phyloP scores from a whole-genome alignment of 2,329 filamentous ascomycete genomes.

The Penicillium sp. region DNA sequence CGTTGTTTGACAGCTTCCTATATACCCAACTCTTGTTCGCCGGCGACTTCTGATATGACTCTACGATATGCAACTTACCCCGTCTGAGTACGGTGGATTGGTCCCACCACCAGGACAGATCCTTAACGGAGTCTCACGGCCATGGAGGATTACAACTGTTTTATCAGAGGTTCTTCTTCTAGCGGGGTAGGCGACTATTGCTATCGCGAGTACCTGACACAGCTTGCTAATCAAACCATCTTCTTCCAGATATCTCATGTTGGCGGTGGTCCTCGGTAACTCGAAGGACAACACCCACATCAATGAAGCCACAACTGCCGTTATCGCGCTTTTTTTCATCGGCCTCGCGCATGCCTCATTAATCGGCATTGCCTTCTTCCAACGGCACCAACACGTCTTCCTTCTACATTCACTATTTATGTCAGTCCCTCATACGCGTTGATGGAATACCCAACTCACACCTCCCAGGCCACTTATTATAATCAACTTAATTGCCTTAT shows the following conservation, averaged over 20 bases:
- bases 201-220: not conserved
- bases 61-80: not conserved
- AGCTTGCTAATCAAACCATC: not conserved
- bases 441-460: constrained; percentile 17
- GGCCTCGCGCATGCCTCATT: constrained; percentile 27
- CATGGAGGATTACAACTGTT: not conserved
- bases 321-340: constrained; percentile 29
- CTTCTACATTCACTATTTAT: constrained; percentile 33
- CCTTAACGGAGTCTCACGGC: not conserved
- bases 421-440: constrained; percentile 22
- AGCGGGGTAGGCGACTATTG: not conserved
- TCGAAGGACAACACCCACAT: not conserved
- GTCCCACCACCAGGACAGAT: not conserved
- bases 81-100: constrained; percentile 1
- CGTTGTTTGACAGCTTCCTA: not conserved
- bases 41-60: not conserved
- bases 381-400: constrained; percentile 24
- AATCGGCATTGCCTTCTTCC: constrained; percentile 25
- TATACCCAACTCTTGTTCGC: not conserved
- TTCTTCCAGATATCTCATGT: constrained; percentile 1
- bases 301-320: constrained; percentile 23
- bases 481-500: constrained; percentile 30
- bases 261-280: constrained; percentile 1
- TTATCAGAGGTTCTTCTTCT: not conserved
- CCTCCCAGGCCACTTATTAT: constrained; percentile 19